Base-by-base conservation (phyloP, 2,329 filamentous ascomycete species). In the Knoxdaviesia capensis region DNA sequence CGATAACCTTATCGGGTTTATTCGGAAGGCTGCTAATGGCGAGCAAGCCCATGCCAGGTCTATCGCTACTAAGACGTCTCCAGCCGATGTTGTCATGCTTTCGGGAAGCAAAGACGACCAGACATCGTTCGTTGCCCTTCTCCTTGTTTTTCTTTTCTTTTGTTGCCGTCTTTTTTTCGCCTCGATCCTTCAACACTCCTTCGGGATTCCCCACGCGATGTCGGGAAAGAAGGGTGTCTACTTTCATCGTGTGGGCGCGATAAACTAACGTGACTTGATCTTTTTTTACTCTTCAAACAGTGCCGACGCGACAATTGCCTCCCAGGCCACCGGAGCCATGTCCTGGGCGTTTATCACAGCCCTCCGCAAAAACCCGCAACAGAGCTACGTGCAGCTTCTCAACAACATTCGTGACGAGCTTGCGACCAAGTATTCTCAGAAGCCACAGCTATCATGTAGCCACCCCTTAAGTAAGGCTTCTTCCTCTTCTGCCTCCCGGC, bases 51-150 rank as follows among this genome's bases (percentile, higher is more conserved):
- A 87, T 58, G 73, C 86, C 61, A 79, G 78, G 54, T 77, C 86
- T 40, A 63, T 87, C 49, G 71, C 80, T 49, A 94, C 88, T 36
- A 94, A 94, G 68, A 94, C 88, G 7, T 90, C 82, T 39, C 81
- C 87, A 1, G 90, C 90, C 38, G 90, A 96, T 59, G 88, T 98
- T 38, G 72, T 96, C 56, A 94, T 96, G 85, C 90, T 87, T 75
- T 93, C 85, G 43, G 90, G 90, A 44, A 93, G 84, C 65, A 96
- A 96, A 60, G 90, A 96, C 55, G 77, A 82, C 50, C 90, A 98
- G 63, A 98, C 88, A 53, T 87, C 81, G 77, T 85, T 66, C 63
- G 80, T 77, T 52, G 45, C 48, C 55, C 50, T 45, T 47, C 54
- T 50, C 45, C 47, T 48, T 47, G 49, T 43, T 47, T 40, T 39